Conservation (phyloP, 2,329 filamentous ascomycete genomes). For the Ceratocystiopsis sp. region DNA sequence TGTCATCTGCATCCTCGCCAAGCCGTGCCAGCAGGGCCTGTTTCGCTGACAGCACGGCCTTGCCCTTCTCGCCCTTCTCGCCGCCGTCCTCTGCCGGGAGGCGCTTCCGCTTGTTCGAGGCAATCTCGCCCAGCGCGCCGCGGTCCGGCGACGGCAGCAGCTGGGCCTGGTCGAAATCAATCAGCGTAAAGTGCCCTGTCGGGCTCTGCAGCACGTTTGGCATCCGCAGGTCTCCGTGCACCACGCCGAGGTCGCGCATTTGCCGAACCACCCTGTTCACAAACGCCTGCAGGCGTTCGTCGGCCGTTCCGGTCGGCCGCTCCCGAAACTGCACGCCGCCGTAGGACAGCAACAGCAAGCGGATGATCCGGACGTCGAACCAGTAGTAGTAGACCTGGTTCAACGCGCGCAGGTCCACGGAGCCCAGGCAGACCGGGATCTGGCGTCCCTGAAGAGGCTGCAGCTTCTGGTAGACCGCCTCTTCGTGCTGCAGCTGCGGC, state of each 20-base stretch:
- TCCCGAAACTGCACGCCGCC: background rate
- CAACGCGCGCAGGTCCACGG: conserved; percentile 3
- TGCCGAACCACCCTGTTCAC: background rate
- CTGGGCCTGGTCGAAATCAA: conserved; percentile 4
- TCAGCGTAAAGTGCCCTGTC: background rate
- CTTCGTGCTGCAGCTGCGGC: conserved; percentile 3
- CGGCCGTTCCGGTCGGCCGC: background rate
- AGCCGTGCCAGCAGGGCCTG: no score
- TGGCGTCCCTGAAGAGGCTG: conserved; percentile 4
- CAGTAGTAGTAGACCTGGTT: conserved; percentile 4
- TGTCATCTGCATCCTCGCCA: no score
- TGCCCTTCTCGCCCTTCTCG: background rate
- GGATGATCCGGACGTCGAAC: conserved; percentile 5
- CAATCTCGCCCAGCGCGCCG: background rate
- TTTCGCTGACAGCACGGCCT: background rate
- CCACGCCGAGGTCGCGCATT: conserved; percentile 4
- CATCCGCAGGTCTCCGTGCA: conserved; percentile 4
- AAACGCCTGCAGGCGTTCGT: background rate
- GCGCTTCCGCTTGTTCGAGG: background rate
- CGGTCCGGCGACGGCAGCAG: background rate
- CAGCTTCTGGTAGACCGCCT: conserved; percentile 3
- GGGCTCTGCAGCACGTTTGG: conserved; percentile 3
- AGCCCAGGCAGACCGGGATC: conserved; percentile 7
- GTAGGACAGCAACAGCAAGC: conserved; percentile 5
- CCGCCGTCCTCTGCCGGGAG: background rate